phyloP scores from a whole-genome alignment of 352 stramenopile genomes.

The Phytopythium chamaehyphon region DNA sequence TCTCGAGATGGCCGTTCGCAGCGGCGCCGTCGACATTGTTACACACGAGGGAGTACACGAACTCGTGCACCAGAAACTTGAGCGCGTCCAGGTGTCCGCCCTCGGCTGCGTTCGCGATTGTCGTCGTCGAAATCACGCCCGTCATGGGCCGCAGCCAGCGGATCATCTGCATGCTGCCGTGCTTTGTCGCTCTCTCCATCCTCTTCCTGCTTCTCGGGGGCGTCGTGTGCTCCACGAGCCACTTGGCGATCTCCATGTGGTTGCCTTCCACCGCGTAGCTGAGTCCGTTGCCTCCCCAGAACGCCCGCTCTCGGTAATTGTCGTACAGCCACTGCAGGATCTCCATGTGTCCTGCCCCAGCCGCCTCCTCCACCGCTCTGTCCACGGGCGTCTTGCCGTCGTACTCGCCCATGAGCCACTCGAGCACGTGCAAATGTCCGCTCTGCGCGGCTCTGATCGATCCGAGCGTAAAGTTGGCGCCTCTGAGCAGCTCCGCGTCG shows the following conservation, averaged over 20 bases:
- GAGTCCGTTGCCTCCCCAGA: conserved; percentile 23
- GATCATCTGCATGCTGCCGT: too few species aligned
- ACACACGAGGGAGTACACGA: conserved; percentile 6
- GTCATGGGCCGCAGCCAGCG: not conserved
- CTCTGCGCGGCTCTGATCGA: not conserved
- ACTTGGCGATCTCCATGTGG: conserved; percentile 8
- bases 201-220: conserved; percentile 12
- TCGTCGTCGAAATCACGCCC: conserved; percentile 14
- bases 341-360: conserved; percentile 10
- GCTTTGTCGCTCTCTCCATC: conserved; percentile 12
- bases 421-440: not conserved
- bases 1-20: conserved; percentile 18
- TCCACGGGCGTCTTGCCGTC: not conserved
- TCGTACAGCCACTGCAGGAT: conserved; percentile 20
- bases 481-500: not conserved
- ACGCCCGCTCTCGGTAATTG: conserved; percentile 15
- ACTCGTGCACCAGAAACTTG: conserved; percentile 25
- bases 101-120: conserved; percentile 15
- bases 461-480: not conserved
- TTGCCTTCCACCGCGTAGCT: conserved; percentile 19
- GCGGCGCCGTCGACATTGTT: too few species aligned
- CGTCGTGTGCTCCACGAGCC: conserved; percentile 17
- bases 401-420: conserved; percentile 1
- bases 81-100: conserved; percentile 17
- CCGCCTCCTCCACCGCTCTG: not conserved